Base-by-base conservation (phyloP, 805 yeast species). In the Maudiozyma saulgeensis region DNA sequence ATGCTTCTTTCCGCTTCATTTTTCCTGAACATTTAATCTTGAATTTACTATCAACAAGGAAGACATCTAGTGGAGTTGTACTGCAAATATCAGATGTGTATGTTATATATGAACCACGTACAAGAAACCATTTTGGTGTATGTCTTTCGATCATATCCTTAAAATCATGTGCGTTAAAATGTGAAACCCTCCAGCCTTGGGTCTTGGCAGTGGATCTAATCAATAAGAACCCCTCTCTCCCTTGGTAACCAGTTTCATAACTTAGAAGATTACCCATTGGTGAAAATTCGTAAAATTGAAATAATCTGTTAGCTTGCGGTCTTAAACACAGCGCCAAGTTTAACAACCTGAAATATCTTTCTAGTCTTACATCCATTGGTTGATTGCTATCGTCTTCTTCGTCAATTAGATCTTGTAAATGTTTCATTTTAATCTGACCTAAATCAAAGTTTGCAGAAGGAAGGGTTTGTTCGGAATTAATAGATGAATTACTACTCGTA, bases 121-220 rank as follows among this genome's bases (percentile, higher is more conserved):
- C 79, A 49, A 93, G 69, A 53, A 88, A 81, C 99, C 99, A 93
- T 66, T 93, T 93, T 40, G 82, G 82, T 0, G 95, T 82, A 56
- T 95, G 91, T 66, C 99, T 80, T 54, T 79, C 81, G 46, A 91
- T 84, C 96, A 93, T 88, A 37, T 87, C 89, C 56, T 79, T 78
- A 58, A 88, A 70, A 59, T 87, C 97, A 53, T 80, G 78, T 7
- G 87, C 80, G 53, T 78, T 80, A 66, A 88, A 79, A 62, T 91
- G 97, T 3, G 93, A 86, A 6, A 91, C 96, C 57, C 95, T 75
- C 98, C 99, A 93, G 2, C 99, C 98, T 63, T 88, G 95, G 0
- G 89, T 75, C 53, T 80, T 80, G 0, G 98, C 91, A 0, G 88
- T 80, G 0, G 96, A 83, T 19, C 89, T 80, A 44, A 90, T 79